Percentiles rank a stretch among this genome's conserved stretches.
Conservation (phyloP, 2,329 filamentous ascomycete species). For the Arthrobotrys entomopaga region DNA sequence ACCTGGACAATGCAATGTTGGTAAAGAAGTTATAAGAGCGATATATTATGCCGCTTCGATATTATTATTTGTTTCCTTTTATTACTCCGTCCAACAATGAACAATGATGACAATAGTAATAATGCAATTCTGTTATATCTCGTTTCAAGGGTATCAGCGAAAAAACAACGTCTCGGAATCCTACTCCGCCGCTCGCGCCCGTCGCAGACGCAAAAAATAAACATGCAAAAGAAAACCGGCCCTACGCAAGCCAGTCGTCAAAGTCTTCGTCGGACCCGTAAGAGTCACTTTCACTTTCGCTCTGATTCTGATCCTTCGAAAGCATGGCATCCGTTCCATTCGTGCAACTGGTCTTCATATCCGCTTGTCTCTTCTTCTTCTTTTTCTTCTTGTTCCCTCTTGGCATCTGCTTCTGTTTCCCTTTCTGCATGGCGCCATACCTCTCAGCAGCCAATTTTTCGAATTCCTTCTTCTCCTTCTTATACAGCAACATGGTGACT, state of each 20-base stretch:
- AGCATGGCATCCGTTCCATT: slow-evolving; percentile 41
- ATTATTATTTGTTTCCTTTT: too few species aligned
- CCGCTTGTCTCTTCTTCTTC: slow-evolving; percentile 42
- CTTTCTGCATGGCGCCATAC: slow-evolving; percentile 35
- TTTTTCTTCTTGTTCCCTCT: slow-evolving; percentile 50
- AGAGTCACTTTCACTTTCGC: slow-evolving; percentile 9
- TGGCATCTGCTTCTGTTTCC: slow-evolving; percentile 53
- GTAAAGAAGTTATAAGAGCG: too few species aligned
- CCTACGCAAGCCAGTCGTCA: slow-evolving; percentile 50
- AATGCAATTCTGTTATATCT: too few species aligned
- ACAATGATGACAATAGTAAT: too few species aligned
- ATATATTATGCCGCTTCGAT: too few species aligned
- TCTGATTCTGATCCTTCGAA: slow-evolving; percentile 28
- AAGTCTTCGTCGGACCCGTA: slow-evolving; percentile 38
- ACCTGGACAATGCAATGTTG: too few species aligned
- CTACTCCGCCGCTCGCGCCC: too few species aligned
- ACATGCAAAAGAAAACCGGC: not conserved
- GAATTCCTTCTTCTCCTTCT: slow-evolving; percentile 83
- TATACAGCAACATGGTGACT: slow-evolving; percentile 88
- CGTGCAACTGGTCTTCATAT: slow-evolving; percentile 26
- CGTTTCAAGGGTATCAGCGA: too few species aligned
- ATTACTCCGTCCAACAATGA: too few species aligned
- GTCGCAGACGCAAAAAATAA: not conserved
- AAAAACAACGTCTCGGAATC: too few species aligned
- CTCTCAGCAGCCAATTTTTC: slow-evolving; percentile 68